Conservation (phyloP, 2,329 filamentous ascomycete species). For the Aspergillus sp. region DNA sequence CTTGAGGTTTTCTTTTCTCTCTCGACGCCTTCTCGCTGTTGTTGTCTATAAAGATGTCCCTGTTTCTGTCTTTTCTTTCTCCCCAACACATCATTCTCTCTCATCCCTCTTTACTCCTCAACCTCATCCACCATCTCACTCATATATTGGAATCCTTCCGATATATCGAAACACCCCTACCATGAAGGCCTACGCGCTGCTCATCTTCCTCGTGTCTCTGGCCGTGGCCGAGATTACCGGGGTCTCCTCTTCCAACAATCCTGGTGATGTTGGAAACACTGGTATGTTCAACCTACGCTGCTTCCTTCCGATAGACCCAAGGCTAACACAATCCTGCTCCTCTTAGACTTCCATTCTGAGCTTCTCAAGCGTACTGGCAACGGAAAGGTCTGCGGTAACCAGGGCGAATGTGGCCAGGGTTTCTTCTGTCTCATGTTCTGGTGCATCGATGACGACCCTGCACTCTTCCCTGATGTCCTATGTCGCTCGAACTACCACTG, state of each 20-base stretch:
- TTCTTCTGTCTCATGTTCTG: background rate
- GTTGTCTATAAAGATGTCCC: constrained; percentile 1
- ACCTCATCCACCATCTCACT: background rate
- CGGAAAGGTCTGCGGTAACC: background rate
- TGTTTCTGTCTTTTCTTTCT: background rate
- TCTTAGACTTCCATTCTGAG: background rate
- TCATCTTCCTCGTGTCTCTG: constrained; percentile 6
- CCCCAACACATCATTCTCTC: background rate
- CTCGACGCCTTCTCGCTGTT: background rate
- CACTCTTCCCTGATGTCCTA: background rate
- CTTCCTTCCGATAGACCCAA: background rate
- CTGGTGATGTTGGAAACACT: background rate
- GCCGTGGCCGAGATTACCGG: background rate
- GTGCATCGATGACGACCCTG: background rate
- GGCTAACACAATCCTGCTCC: background rate
- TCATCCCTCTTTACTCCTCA: background rate
- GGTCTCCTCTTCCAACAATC: background rate
- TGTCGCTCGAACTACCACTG: background rate
- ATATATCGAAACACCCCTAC: background rate
- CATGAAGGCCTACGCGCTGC: constrained; percentile 7
- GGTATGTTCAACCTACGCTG: background rate
- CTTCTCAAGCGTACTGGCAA: background rate
- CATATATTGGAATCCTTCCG: background rate
- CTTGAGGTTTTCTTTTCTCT: background rate
- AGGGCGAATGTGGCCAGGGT: background rate